phyloP scores from a whole-genome alignment of 1,139 yeast species.

The Saccharomycopsis phalli region DNA sequence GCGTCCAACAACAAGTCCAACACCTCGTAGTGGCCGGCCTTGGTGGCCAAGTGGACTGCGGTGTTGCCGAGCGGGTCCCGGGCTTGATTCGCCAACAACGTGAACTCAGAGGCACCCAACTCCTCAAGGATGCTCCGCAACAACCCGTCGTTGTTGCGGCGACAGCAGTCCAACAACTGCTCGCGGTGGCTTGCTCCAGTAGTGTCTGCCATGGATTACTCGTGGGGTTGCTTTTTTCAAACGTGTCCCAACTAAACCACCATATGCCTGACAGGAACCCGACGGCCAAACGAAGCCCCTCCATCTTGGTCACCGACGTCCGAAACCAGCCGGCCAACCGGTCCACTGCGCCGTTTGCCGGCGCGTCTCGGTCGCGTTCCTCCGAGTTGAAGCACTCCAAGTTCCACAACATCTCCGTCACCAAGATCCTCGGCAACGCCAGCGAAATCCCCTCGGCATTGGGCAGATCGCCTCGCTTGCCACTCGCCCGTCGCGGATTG shows the following conservation, averaged over 20 bases:
- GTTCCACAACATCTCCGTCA: constrained; percentile 65
- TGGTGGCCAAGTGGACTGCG: constrained; percentile 74
- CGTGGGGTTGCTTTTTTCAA: too few relatives aligned
- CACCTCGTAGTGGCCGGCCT: constrained; percentile 78
- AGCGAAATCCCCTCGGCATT: constrained; percentile 84
- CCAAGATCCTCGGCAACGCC: constrained; percentile 56
- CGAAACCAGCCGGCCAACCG: constrained; percentile 50
- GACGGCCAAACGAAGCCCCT: constrained; percentile 85
- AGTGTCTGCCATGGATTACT: constrained; percentile 20
- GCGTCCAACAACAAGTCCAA: constrained; percentile 78
- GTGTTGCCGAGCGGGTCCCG: constrained; percentile 77
- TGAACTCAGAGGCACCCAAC: constrained; percentile 36
- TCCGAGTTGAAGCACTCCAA: constrained; percentile 5
- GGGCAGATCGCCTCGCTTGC: constrained; percentile 19
- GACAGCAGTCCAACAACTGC: constrained; percentile 77
- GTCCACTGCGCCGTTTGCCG: constrained; percentile 79
- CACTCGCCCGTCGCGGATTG: constrained; percentile 28
- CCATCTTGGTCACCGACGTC: constrained; percentile 85
- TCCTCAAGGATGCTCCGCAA: constrained; percentile 45
- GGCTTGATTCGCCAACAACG: constrained; percentile 58
- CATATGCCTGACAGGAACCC: constrained; percentile 33
- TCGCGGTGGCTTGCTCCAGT: constrained; percentile 75
- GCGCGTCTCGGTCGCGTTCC: constrained; percentile 25
- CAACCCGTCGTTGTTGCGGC: constrained; percentile 80
- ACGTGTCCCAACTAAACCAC: too few relatives aligned